Base-by-base conservation (phyloP, 257 asterid genomes). In the Prunella vulgaris region DNA sequence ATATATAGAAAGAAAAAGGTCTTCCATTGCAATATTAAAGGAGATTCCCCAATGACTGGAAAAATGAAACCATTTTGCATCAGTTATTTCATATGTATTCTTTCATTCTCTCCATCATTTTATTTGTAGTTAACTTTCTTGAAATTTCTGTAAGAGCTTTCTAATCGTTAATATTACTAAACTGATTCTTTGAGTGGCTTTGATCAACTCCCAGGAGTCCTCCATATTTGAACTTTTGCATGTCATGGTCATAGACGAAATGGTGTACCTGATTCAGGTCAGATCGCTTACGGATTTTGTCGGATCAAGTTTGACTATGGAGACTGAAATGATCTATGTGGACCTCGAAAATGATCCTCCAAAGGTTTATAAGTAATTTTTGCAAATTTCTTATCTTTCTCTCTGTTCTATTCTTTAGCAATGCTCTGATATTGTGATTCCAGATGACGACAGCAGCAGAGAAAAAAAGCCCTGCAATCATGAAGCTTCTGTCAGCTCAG, bases 331-430 rank as follows among this genome's bases (percentile, higher is more conserved):
- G 64, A 74, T 78, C 69, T 84, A 78, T 64, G 82, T 87, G 35
- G 89, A 91, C 82, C 82, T 91, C 14, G 95, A 88, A 78, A 78
- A 75, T 51, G 97, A 91, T 76, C 96, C 93, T 78, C 93, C 95
- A 5, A 85, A 85, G 93, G 91, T 87, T 66, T 64, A 52, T 24
- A 14, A 37, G 20, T 46, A 44, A 27, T 59, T 2, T 60, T 46
- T 30, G 46, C 69, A 2, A 54, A 2, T 5, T 27, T 28, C 3
- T 27, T 60, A 12, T 13, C 65, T 57, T 70, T 28, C 1, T 42
- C 14, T n/a, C n/a, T n/a, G n/a, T 14, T 22, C 4, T 20, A 10
- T 18, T 51, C 13, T 17, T 10, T 65, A 25, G 30, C 24, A 21
- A 65, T 49, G 20, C 24, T 63, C 27, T 63, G 40, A 64, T 48